Base-by-base conservation (phyloP, 257 asterid species). In the Ocimum tenuiflorum region DNA sequence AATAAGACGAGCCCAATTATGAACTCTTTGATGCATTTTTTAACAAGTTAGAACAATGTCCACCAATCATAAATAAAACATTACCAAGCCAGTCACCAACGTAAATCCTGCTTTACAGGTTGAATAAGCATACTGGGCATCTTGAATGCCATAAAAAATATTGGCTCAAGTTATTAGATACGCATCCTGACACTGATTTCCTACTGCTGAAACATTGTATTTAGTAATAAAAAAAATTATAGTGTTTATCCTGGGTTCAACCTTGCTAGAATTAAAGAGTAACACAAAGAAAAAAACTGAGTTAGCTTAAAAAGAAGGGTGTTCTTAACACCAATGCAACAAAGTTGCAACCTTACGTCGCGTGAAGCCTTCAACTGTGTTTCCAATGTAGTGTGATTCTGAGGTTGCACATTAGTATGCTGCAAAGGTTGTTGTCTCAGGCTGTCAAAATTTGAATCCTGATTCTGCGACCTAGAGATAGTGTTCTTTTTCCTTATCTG, bases 401-500 rank as follows among this genome's bases (percentile, higher is more conserved):
- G 82, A 69, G 86, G 88, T 66, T 85, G 95, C 72, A 64, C 67
- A 67, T 67, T 85, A 24, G 73, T 41, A 75, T 82, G 84, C 61
- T 27, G 31, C 31, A 27, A 4, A 27, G 31, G 31, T 27, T 27
- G 31, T 27, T 27, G 31, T 27, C 31, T 27, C 3, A 27, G 31
- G 31, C 31, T 27, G 31, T 27, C 31, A 70, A 69, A 46, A 71
- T 68, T 62, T 53, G 95, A 76, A 42, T 78, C 62, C 68, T 82
- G 86, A 67, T 81, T 77, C 74, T 75, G 86, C 12, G 87, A 73
- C 48, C 57, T 78, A 71, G 78, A 65, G 77, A 36, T 76, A 71
- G 80, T 76, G 53, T 75, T 81, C 77, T 85, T 94, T 83, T 75
- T 90, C 81, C 91, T 85, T 74, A 88, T 84, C 70, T 88, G 96